Evolutionary conservation across 2,329 filamentous ascomycete genomes (phyloP).

Genomic region (Penicillium sp.): DNA sequence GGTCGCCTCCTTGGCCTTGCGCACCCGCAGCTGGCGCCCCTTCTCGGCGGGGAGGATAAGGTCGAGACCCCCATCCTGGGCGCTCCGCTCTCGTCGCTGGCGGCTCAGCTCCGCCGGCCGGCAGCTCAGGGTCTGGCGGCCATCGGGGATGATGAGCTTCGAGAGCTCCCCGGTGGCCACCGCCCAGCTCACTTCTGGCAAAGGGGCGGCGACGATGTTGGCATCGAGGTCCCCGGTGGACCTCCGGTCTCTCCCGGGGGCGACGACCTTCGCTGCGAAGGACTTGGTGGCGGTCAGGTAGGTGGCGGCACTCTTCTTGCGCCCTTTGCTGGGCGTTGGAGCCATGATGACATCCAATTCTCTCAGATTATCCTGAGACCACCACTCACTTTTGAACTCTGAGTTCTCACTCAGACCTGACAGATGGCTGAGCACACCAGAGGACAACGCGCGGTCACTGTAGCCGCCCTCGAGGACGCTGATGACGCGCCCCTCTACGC

Average conservation of each 20-base stretch:
- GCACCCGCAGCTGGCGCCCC: constrained; percentile 68
- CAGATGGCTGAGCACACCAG: constrained; percentile 85
- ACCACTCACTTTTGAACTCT: constrained; percentile 68
- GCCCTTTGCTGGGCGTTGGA: constrained; percentile 52
- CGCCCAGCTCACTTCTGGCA: constrained; percentile 82
- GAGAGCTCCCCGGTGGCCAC: constrained; percentile 79
- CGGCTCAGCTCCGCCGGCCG: constrained; percentile 73
- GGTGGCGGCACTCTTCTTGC: constrained; percentile 61
- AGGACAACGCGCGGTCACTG: constrained; percentile 84
- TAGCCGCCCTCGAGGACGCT: constrained; percentile 96
- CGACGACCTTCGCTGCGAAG: constrained; percentile 75
- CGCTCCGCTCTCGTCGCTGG: constrained; percentile 64
- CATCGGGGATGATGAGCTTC: constrained; percentile 74
- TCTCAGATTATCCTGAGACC: constrained; percentile 65
- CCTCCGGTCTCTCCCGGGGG: constrained; percentile 59
- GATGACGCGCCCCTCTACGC: constrained; percentile 79
- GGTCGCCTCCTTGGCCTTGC: constrained; percentile 53
- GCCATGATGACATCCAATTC: constrained; percentile 63
- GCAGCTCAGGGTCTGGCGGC: constrained; percentile 73
- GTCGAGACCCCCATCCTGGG: constrained; percentile 45
- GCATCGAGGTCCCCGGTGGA: constrained; percentile 42
- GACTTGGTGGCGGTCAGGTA: constrained; percentile 88
- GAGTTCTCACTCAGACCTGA: constrained; percentile 68
- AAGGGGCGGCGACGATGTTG: constrained; percentile 57
- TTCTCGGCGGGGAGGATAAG: constrained; percentile 45